phyloP scores from a whole-genome alignment of 371 early-diverging fungal species.

The Rhizopus sp. region DNA sequence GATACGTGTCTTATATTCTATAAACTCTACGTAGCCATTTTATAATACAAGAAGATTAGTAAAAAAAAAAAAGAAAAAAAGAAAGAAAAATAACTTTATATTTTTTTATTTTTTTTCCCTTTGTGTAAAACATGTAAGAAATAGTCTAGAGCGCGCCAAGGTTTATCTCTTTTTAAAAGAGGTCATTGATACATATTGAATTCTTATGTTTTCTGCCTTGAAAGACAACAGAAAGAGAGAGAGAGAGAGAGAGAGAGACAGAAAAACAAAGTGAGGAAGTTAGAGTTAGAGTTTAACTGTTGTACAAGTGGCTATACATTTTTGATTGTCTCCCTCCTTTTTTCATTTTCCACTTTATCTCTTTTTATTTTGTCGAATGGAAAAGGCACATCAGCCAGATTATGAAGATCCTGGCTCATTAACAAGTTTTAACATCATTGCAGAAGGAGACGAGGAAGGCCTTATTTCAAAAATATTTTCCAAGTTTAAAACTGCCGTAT shows the following conservation, averaged over 20 bases:
- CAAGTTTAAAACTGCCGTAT: conserved; percentile 57
- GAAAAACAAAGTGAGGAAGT: too few relatives aligned
- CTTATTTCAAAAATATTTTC: conserved; percentile 62
- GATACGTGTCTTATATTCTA: neutral
- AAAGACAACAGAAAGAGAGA: neutral
- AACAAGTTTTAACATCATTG: conserved; percentile 49
- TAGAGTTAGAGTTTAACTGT: neutral
- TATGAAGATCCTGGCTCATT: conserved; percentile 39
- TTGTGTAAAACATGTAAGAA: neutral
- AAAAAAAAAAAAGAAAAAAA: conserved; percentile 6
- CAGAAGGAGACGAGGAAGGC: conserved; percentile 55
- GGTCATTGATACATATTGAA: neutral
- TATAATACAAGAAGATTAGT: conserved; percentile 2
- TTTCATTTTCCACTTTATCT: conserved; percentile 3
- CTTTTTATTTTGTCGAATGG: conserved; percentile 15
- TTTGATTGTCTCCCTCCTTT: neutral
- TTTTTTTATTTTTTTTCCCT: neutral
- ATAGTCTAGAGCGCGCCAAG: too few relatives aligned
- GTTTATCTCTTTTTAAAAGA: neutral
- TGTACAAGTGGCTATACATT: neutral
- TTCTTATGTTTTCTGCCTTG: neutral
- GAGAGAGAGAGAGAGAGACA: neutral
- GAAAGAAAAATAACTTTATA: neutral
- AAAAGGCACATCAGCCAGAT: conserved; percentile 15
- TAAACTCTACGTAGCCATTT: conserved; percentile 25